A percentile compares a stretch with the other conserved stretches of the same genome.
These are phyloP conservation scores for Penicillium egyptiacum DNA, from an alignment of 495 filamentous ascomycete genomes.

Conservation along the genomic window DNA sequence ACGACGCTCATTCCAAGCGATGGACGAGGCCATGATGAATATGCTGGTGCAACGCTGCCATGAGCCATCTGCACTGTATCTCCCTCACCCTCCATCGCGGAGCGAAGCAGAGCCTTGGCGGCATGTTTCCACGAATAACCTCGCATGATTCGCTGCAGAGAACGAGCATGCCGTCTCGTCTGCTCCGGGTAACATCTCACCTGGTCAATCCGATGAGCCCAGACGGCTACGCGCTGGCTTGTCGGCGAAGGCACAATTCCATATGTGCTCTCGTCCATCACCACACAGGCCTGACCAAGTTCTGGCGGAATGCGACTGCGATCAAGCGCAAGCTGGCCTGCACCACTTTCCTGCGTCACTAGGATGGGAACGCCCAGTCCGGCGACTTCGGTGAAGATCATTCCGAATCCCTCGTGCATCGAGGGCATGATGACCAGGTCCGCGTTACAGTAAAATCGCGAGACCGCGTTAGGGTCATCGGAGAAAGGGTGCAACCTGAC, in stretches of 20 bases:
- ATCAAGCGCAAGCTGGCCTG: slow-evolving; percentile 1
- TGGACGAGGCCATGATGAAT: background rate
- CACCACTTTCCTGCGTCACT: background rate
- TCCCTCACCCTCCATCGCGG: background rate
- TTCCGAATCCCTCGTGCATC: slow-evolving; percentile 1
- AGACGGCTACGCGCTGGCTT: background rate
- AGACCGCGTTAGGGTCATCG: background rate
- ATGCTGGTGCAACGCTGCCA: background rate
- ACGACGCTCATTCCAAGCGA: background rate
- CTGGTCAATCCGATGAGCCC: slow-evolving; percentile 2
- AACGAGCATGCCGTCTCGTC: background rate
- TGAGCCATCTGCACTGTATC: slow-evolving; percentile 1
- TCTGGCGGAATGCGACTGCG: background rate
- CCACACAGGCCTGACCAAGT: slow-evolving; percentile 1
- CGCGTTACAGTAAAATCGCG: background rate
- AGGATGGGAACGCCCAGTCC: background rate
- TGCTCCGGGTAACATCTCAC: slow-evolving; percentile 4
- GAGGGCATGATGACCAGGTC: background rate
- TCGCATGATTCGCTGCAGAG: slow-evolving; percentile 1
- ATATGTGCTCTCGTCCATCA: slow-evolving; percentile 5
- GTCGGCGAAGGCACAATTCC: background rate
- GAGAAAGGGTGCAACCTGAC: background rate
- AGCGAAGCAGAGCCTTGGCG: background rate
- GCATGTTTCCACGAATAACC: slow-evolving; percentile 2
- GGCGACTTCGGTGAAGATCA: slow-evolving; percentile 1